Base-by-base conservation (phyloP, 2,329 filamentous ascomycete species). In the Penicillium griseofulvum region DNA sequence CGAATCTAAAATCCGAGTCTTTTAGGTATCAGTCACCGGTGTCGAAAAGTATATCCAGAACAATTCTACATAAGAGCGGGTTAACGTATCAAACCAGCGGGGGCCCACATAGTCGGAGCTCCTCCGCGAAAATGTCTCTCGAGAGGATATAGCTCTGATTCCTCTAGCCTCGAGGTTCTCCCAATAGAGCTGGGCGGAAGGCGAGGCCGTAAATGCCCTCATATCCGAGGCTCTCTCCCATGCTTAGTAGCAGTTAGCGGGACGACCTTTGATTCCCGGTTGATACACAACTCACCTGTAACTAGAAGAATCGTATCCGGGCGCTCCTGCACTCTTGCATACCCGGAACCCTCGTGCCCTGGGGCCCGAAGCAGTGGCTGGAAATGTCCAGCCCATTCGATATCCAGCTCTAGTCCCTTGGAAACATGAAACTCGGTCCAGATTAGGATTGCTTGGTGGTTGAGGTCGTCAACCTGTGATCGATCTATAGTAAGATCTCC, bases 1-100 rank as follows among this genome's bases (percentile, higher is more conserved):
- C 26, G 51, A 17, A 10, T 52, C 24, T 7, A 41, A 36, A 49
- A 57, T 44, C n/a, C 43, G 22, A n/a, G 34, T n/a, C 36, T 49
- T 19, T 26, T 47, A 31, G 41, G 33, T 46, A n/a, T 55, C 39
- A 14, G 51, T 54, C 51, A 57, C 24, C 9, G 51, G 51, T 31
- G 47, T 41, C 6, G 36, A 33, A 54, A 54, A 57, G 37, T 55
- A 57, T 16, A 55, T 34, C 55, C 51, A 50, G 37, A 57, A 53
- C 36, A 57, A 50, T 44, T 54, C 28, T 4, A 38, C 39, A 29
- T 54, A 52, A 24, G 51, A 49, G 22, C 50, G 17, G 10, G 26
- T 17, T 26, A 52, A 44, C 5, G 17, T 12, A 10, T 16, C 5
- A 50, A 55, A 55, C 46, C 38, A 55, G 34, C 17, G 19, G 22